These are phyloP conservation scores for Microascus cirrosus DNA, from an alignment of 2,329 filamentous ascomycete species.

Conservation along the genomic window DNA sequence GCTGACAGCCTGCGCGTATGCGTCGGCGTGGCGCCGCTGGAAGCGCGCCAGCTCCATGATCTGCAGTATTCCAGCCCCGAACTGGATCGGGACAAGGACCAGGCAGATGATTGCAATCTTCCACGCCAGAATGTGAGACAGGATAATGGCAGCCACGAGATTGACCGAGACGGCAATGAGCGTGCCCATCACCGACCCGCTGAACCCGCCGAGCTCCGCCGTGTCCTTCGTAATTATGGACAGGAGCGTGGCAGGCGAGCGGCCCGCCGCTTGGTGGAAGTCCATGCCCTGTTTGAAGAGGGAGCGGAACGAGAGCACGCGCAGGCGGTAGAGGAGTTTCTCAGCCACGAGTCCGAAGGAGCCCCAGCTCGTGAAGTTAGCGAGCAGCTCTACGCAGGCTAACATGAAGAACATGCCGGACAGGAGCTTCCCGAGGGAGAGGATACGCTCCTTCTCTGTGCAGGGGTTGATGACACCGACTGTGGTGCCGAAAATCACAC, in stretches of 20 bases:
- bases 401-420: conserved; percentile 50
- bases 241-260: conserved; percentile 36
- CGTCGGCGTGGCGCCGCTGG: conserved; percentile 17
- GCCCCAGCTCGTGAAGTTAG: conserved; percentile 44
- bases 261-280: conserved; percentile 47
- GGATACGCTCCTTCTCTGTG: conserved; percentile 32
- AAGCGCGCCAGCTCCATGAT: conserved; percentile 33
- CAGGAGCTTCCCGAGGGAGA: conserved; percentile 37
- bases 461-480: conserved; percentile 46
- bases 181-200: conserved; percentile 43
- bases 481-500: conserved; percentile 49
- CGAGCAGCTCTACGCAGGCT: conserved; percentile 46
- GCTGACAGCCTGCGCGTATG: conserved; percentile 47
- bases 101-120: conserved; percentile 46
- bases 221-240: conserved; percentile 44
- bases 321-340: conserved; percentile 42
- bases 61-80: conserved; percentile 43
- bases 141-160: conserved; percentile 38
- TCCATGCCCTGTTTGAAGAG: conserved; percentile 45
- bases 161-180: conserved; percentile 42
- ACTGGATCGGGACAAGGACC: conserved; percentile 37
- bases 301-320: conserved; percentile 43
- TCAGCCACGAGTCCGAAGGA: conserved; percentile 46
- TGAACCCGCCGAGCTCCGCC: conserved; percentile 40
- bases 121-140: conserved; percentile 47